These are phyloP conservation scores for Ganoderma sinense DNA, from an alignment of 1,284 basidiomycete genomes.

Conservation along the genomic window DNA sequence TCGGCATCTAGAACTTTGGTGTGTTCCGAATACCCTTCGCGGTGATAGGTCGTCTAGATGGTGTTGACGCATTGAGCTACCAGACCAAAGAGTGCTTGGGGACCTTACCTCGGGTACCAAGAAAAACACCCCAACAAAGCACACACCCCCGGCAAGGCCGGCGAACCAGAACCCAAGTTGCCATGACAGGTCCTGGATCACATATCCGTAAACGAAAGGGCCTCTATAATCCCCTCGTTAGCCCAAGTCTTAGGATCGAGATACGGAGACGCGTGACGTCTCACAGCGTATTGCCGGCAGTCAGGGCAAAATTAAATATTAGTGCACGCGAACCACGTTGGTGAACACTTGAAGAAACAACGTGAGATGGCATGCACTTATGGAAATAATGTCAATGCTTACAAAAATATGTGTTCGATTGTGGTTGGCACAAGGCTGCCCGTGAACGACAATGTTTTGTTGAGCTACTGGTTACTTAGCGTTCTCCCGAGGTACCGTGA, in stretches of 20 bases:
- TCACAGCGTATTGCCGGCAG: conserved; percentile 51
- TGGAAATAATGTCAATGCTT: conserved; percentile 6
- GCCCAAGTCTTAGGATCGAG: no score
- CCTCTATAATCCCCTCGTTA: no score
- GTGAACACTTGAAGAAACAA: conserved; percentile 42
- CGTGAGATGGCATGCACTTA: no score
- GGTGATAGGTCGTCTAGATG: conserved; percentile 22
- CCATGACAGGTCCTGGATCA: no score
- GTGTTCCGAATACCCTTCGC: no score
- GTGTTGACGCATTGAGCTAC: conserved; percentile 53
- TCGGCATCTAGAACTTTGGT: no score
- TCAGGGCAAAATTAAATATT: conserved; percentile 51
- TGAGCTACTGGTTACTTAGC: not conserved
- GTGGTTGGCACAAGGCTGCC: conserved; percentile 50
- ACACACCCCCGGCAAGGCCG: no score
- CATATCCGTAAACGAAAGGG: no score
- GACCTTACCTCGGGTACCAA: no score
- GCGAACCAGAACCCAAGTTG: no score
- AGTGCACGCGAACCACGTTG: conserved; percentile 50
- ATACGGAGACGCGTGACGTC: conserved; percentile 20
- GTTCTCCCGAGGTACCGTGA: not conserved
- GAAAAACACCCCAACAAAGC: no score
- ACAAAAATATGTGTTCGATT: conserved; percentile 53
- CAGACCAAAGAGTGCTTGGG: conserved; percentile 40
- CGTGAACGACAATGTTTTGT: not conserved